Evolutionary conservation across 495 filamentous ascomycete genomes (phyloP).

Genomic region (Penicillium alfredii): DNA sequence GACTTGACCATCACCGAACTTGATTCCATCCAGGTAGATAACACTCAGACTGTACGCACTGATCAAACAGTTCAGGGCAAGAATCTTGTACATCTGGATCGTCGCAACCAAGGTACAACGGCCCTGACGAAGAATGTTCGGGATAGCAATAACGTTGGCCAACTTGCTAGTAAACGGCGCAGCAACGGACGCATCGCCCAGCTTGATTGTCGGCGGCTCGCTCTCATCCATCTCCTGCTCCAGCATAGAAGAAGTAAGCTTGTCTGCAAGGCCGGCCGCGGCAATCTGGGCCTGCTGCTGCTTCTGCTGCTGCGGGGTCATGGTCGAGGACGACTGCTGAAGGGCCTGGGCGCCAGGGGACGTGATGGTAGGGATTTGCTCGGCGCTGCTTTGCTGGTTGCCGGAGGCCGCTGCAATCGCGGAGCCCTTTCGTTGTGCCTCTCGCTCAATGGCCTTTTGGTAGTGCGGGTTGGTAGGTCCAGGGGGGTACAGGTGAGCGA

Average conservation of each 20-base stretch:
- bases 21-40: constrained; percentile 96
- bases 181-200: constrained; percentile 94
- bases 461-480: constrained; percentile 93
- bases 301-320: constrained; percentile 52
- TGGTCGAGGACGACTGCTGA: constrained; percentile 47
- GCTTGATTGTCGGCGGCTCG: constrained; percentile 92
- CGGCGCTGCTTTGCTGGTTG: constrained; percentile 39
- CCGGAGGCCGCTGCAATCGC: constrained; percentile 34
- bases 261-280: constrained; percentile 77
- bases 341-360: constrained; percentile 66
- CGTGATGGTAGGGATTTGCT: constrained; percentile 60
- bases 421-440: constrained; percentile 66
- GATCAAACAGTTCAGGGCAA: constrained; percentile 96
- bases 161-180: constrained; percentile 98
- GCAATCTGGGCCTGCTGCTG: constrained; percentile 60
- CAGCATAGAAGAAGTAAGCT: constrained; percentile 83
- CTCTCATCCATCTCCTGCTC: constrained; percentile 80
- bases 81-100: constrained; percentile 99
- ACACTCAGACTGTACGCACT: constrained; percentile 96
- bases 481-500: constrained; percentile 92
- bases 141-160: constrained; percentile 92
- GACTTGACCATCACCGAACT: constrained; percentile 97
- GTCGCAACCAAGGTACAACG: constrained; percentile 95
- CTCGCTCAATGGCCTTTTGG: constrained; percentile 81
- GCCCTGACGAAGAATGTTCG: constrained; percentile 96